These are phyloP conservation scores for Eucalyptus cloeziana DNA, from an alignment of 345 rosid genomes.

Conservation along the genomic window DNA sequence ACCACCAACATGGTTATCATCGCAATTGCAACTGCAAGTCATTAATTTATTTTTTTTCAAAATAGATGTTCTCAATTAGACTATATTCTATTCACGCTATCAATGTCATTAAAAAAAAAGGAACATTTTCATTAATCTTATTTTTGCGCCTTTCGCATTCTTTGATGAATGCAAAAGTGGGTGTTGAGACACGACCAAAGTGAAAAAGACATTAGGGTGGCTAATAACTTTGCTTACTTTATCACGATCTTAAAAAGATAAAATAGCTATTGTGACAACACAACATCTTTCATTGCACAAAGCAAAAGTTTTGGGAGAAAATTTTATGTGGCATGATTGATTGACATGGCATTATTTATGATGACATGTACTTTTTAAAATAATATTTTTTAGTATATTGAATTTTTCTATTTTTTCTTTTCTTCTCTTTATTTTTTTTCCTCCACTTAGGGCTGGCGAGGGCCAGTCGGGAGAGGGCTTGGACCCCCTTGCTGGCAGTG, in stretches of 20 bases:
- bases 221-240: background rate
- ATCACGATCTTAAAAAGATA: background rate
- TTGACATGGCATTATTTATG: no score
- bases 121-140: background rate
- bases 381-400: no score
- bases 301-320: background rate
- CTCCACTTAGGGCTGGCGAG: accelerated
- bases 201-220: background rate
- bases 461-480: accelerated
- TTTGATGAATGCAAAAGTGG: background rate
- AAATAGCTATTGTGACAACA: background rate
- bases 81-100: background rate
- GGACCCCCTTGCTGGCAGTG: no score
- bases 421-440: no score
- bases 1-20: background rate
- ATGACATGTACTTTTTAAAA: no score
- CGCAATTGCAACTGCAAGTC: background rate
- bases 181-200: background rate
- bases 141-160: background rate
- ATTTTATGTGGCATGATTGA: no score
- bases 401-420: no score
- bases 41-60: background rate
- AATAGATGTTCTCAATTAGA: background rate
- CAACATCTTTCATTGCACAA: background rate
- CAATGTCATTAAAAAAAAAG: background rate